Percentiles rank a stretch among this genome's conserved stretches.
phyloP scores from a whole-genome alignment of 2,329 filamentous ascomycete species.

The Curvularia sp. region DNA sequence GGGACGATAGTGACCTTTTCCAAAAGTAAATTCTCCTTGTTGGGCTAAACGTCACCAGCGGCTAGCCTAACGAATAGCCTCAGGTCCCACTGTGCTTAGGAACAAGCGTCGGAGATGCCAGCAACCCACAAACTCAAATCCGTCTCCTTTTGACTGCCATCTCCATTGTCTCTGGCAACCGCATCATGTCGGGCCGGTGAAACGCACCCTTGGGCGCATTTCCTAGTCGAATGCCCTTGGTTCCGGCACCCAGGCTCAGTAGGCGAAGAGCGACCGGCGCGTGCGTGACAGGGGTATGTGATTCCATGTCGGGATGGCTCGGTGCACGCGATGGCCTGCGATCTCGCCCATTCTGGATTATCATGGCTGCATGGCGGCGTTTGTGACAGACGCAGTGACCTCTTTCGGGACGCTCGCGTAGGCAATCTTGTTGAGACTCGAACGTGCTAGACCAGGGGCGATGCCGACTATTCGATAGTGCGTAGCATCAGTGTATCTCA shows the following conservation, averaged over 20 bases:
- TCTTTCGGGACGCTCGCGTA: constrained; percentile 12
- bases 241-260: constrained; percentile 12
- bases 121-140: constrained; percentile 7
- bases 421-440: constrained; percentile 17
- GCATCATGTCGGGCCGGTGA: constrained; percentile 8
- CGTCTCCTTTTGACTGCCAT: constrained; percentile 3
- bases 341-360: constrained; percentile 13
- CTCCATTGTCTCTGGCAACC: constrained; percentile 5
- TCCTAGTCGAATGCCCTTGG: constrained; percentile 4
- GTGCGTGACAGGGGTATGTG: constrained; percentile 6
- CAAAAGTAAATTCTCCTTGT: constrained; percentile 15
- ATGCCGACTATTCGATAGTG: constrained; percentile 19
- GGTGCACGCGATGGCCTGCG: constrained; percentile 9
- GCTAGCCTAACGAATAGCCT: constrained; percentile 8
- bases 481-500: constrained; percentile 20
- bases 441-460: constrained; percentile 19
- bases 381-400: constrained; percentile 18
- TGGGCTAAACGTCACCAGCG: constrained; percentile 15
- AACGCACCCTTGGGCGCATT: constrained; percentile 9
- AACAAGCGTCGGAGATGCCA: constrained; percentile 9
- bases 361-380: constrained; percentile 13
- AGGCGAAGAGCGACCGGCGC: constrained; percentile 18
- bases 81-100: constrained; percentile 8
- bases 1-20: neutral
- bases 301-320: constrained; percentile 14